These are phyloP conservation scores for Thalia dealbata DNA, from an alignment of 176 grass and related monocot genomes.

Conservation along the genomic window DNA sequence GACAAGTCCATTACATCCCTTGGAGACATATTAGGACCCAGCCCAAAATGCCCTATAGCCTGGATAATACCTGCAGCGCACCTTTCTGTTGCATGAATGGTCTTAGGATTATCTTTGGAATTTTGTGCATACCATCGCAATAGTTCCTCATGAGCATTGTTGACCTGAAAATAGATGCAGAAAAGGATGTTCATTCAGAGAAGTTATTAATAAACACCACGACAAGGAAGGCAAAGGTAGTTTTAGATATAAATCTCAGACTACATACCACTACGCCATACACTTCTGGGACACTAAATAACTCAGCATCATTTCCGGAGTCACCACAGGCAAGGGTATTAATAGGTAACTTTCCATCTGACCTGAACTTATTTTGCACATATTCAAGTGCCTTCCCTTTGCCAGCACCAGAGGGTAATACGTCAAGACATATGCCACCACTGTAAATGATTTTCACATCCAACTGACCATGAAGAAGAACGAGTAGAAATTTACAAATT, in stretches of 20 bases:
- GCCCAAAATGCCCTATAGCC: slow-evolving; percentile 54
- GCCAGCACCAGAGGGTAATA: slow-evolving; percentile 63
- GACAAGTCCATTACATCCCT: slow-evolving; percentile 52
- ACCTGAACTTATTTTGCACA: slow-evolving; percentile 57
- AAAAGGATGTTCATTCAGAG: not conserved
- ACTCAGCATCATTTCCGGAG: slow-evolving; percentile 86
- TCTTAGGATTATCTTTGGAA: slow-evolving; percentile 35
- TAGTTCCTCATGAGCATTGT: slow-evolving; percentile 81
- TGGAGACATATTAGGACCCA: slow-evolving; percentile 53
- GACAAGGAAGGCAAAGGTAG: not conserved
- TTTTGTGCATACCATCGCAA: slow-evolving; percentile 68
- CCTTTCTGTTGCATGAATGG: slow-evolving; percentile 67
- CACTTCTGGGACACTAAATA: slow-evolving; percentile 64
- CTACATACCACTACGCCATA: slow-evolving; percentile 63
- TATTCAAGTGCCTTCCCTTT: slow-evolving; percentile 88
- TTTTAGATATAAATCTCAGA: not conserved
- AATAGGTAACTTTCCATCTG: slow-evolving; percentile 43
- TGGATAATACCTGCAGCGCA: slow-evolving; percentile 76
- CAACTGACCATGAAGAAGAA: slow-evolving; percentile 37
- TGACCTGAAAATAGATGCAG: slow-evolving; percentile 39
- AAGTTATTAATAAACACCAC: not conserved
- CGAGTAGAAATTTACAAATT: slow-evolving; percentile 9
- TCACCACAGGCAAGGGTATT: slow-evolving; percentile 94
- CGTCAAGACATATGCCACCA: slow-evolving; percentile 51
- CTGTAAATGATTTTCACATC: slow-evolving; percentile 93